These are phyloP conservation scores for Pichia insulana DNA, from an alignment of 805 yeast genomes.

Conservation along the genomic window DNA sequence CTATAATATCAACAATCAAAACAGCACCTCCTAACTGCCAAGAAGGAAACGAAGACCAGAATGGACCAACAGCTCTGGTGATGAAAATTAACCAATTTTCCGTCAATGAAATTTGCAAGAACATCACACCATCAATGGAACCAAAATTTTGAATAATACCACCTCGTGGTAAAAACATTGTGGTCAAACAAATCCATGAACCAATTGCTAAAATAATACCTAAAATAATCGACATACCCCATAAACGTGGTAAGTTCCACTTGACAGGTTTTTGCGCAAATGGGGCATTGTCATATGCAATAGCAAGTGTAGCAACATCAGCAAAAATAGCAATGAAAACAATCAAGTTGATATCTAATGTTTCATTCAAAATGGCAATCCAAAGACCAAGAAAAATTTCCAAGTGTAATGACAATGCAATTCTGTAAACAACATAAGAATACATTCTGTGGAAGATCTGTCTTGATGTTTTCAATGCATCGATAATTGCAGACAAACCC, in stretches of 20 bases:
- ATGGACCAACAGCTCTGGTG: conserved; percentile 93
- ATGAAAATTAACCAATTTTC: conserved; percentile 94
- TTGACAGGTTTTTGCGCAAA: conserved; percentile 83
- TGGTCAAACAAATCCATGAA: conserved; percentile 86
- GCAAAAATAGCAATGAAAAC: conserved; percentile 95
- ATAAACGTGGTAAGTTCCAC: conserved; percentile 90
- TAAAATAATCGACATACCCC: conserved; percentile 86
- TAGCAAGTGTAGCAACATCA: conserved; percentile 91
- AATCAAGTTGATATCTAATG: conserved; percentile 78
- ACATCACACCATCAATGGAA: conserved; percentile 79
- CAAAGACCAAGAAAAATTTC: conserved; percentile 90
- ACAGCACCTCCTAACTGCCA: conserved; percentile 95
- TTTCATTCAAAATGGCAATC: conserved; percentile 83
- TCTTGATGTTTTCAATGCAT: conserved; percentile 86
- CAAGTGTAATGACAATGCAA: conserved; percentile 86
- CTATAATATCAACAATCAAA: conserved; percentile 73
- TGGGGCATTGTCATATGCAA: conserved; percentile 81
- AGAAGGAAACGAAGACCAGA: conserved; percentile 90
- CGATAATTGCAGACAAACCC: conserved; percentile 88
- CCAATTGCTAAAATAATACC: conserved; percentile 79
- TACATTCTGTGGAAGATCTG: conserved; percentile 98
- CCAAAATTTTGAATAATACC: conserved; percentile 94
- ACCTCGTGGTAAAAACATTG: conserved; percentile 79
- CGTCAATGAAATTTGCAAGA: conserved; percentile 85
- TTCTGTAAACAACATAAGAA: conserved; percentile 93